These are phyloP conservation scores for Populus trichocarpa DNA, from an alignment of 441 rosid species.

Conservation along the genomic window DNA sequence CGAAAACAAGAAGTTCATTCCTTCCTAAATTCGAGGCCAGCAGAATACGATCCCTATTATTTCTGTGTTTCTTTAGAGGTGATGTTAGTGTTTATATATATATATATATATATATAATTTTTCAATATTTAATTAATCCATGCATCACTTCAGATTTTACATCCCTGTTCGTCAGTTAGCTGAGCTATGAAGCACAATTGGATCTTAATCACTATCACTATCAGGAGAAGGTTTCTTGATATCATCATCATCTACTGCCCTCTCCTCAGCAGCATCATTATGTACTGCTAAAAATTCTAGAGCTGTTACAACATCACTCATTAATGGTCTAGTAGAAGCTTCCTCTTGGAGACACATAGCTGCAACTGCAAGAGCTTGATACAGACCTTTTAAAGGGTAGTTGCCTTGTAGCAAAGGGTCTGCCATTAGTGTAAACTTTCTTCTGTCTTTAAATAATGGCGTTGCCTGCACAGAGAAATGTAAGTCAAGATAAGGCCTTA, in stretches of 20 bases:
- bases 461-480: slow-evolving; percentile 56
- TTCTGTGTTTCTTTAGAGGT: too few species aligned
- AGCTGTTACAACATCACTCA: slow-evolving; percentile 93
- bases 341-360: slow-evolving; percentile 99
- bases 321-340: slow-evolving; percentile 66
- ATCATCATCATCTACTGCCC: slow-evolving; percentile 3
- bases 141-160: not conserved
- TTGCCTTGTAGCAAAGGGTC: slow-evolving; percentile 75
- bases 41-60: too few species aligned
- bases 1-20: too few species aligned
- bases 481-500: not conserved
- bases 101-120: too few species aligned
- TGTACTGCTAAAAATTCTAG: slow-evolving; percentile 61
- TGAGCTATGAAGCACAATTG: not conserved
- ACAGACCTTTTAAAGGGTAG: slow-evolving; percentile 63
- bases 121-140: too few species aligned
- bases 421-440: slow-evolving; percentile 65
- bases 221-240: slow-evolving; percentile 1
- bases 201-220: slow-evolving; percentile 15
- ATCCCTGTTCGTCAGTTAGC: not conserved
- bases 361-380: slow-evolving; percentile 95
- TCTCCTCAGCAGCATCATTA: slow-evolving; percentile 25
- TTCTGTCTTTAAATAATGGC: slow-evolving; percentile 78
- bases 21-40: too few species aligned
- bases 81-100: too few species aligned